phyloP scores from a whole-genome alignment of 2,329 filamentous ascomycete genomes.

The Pseudogymnoascus sp. region DNA sequence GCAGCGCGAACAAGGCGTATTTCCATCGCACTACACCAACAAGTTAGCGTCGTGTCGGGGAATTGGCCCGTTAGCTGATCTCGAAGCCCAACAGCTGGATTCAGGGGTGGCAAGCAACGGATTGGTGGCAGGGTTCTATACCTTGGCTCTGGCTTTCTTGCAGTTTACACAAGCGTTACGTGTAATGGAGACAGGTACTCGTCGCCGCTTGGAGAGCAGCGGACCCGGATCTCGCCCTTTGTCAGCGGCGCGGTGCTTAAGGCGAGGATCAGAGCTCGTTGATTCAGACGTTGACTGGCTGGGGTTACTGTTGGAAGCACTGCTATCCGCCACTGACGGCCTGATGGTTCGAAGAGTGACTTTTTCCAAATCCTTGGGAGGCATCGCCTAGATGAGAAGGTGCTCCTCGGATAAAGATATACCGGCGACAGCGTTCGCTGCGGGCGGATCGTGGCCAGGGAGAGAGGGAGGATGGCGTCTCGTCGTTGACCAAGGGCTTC shows the following conservation, averaged over 20 bases:
- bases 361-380: background rate
- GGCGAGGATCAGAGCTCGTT: conserved; percentile 22
- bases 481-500: background rate
- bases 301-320: conserved; percentile 21
- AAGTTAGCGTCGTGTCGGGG: background rate
- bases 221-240: conserved; percentile 15
- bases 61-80: background rate
- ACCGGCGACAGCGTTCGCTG: background rate
- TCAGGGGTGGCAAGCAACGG: background rate
- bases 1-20: conserved; percentile 28
- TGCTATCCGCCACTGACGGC: conserved; percentile 11
- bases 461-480: background rate
- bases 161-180: conserved; percentile 30
- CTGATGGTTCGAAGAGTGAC: background rate
- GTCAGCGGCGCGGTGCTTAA: conserved; percentile 15
- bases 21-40: conserved; percentile 27
- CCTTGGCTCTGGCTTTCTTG: conserved; percentile 31
- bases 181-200: conserved; percentile 28
- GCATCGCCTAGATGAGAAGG: background rate
- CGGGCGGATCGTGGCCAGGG: background rate
- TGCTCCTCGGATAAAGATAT: background rate
- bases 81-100: background rate
- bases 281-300: conserved; percentile 22
- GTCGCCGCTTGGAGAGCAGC: conserved; percentile 22
- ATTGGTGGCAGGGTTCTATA: conserved; percentile 14